Evolutionary conservation across 139 green algal species (phyloP).

Genomic region (Mesotaenium endlicherianum): DNA sequence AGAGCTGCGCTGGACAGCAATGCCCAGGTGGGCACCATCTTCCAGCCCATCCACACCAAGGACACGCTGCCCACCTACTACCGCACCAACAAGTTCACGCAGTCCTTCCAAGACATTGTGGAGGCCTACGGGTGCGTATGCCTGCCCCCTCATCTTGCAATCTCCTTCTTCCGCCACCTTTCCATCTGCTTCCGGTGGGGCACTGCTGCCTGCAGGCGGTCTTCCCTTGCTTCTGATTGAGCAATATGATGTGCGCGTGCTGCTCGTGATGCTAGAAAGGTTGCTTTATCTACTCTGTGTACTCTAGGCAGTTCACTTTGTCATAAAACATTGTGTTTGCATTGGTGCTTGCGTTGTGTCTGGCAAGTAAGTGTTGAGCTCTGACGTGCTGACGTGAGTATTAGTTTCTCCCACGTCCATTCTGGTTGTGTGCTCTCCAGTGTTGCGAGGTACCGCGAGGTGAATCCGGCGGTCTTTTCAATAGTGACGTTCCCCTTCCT

Average conservation of each 20-base stretch:
- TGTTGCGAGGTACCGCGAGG: constrained; percentile 88
- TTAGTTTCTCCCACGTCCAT: neutral
- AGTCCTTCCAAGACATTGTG: constrained; percentile 92
- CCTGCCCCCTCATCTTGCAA: neutral
- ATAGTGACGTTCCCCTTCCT: constrained; percentile 99
- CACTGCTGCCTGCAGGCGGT: too few species aligned
- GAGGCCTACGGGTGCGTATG: constrained; percentile 84
- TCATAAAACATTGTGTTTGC: neutral
- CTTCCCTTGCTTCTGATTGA: too few species aligned
- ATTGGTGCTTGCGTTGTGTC: neutral
- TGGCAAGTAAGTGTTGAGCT: too few species aligned
- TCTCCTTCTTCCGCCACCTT: neutral
- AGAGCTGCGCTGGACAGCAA: constrained; percentile 46
- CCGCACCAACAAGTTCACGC: constrained; percentile 84
- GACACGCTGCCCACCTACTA: constrained; percentile 93
- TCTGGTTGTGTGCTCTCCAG: constrained; percentile 30
- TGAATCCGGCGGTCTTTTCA: constrained; percentile 92
- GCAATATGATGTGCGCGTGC: too few species aligned
- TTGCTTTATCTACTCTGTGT: neutral
- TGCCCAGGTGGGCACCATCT: constrained; percentile 75
- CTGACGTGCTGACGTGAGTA: neutral
- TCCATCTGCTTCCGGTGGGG: neutral
- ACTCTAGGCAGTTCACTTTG: constrained; percentile 5
- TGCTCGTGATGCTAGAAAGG: too few species aligned
- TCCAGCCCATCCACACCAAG: constrained; percentile 82